These are phyloP conservation scores for Phytophthora parvispora DNA, from an alignment of 352 stramenopile species.

Conservation along the genomic window DNA sequence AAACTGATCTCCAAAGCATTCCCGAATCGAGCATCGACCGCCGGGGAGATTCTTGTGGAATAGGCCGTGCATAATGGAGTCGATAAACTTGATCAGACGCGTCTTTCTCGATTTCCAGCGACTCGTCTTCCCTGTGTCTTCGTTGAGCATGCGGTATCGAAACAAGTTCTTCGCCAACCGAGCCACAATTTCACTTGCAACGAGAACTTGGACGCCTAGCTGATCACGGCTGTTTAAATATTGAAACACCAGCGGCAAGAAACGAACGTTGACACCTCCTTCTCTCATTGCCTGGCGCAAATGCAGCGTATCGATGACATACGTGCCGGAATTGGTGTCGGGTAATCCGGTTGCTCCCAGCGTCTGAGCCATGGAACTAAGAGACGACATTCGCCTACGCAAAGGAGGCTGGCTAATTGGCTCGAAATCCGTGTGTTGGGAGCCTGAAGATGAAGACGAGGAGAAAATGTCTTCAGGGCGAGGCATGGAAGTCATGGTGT, in stretches of 20 bases:
- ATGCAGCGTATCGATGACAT: conserved; percentile 76
- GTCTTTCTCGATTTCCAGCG: conserved; percentile 68
- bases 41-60: conserved; percentile 59
- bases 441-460: conserved; percentile 10
- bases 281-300: conserved; percentile 68
- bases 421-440: conserved; percentile 16
- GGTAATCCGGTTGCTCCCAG: conserved; percentile 13
- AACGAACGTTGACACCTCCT: conserved; percentile 72
- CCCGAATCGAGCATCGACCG: conserved; percentile 29
- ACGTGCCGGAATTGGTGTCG: conserved; percentile 51
- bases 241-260: conserved; percentile 77
- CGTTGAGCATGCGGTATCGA: conserved; percentile 65
- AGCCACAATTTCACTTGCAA: conserved; percentile 77
- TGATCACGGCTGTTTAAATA: conserved; percentile 50
- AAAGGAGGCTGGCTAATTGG: conserved; percentile 26
- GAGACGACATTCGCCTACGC: conserved; percentile 45
- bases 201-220: conserved; percentile 60
- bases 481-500: conserved; percentile 39
- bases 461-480: conserved; percentile 33
- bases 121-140: conserved; percentile 49
- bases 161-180: conserved; percentile 84
- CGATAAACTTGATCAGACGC: conserved; percentile 70
- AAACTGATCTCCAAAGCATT: conserved; percentile 74
- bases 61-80: conserved; percentile 75
- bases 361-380: conserved; percentile 48